These are phyloP conservation scores for Cryptococcus depauperatus DNA, from an alignment of 1,284 basidiomycete genomes.

Conservation along the genomic window DNA sequence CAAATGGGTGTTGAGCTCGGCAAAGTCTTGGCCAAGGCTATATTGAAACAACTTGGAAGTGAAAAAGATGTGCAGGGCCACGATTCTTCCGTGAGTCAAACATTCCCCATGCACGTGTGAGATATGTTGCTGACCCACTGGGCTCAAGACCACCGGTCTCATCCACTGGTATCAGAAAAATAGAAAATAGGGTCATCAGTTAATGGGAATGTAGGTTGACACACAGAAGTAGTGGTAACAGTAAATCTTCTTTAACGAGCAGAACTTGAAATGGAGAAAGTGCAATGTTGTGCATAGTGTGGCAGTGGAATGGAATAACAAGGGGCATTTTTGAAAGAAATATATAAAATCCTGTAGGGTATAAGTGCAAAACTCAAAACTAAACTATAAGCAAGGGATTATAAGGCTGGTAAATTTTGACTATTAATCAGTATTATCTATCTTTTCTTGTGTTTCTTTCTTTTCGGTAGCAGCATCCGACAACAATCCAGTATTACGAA, in stretches of 20 bases:
- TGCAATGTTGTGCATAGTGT: too few relatives aligned
- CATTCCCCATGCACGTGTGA: background rate
- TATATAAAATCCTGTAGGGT: too few relatives aligned
- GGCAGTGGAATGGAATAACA: too few relatives aligned
- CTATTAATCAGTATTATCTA: background rate
- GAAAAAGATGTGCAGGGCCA: constrained; percentile 81
- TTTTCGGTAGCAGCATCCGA: background rate
- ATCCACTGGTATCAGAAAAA: constrained; percentile 90
- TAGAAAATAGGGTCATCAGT: constrained; percentile 51
- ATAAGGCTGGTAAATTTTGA: background rate
- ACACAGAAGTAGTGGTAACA: too few relatives aligned
- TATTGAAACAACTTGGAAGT: constrained; percentile 73
- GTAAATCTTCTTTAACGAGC: too few relatives aligned
- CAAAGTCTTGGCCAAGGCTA: constrained; percentile 92
- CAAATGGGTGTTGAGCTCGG: constrained; percentile 83
- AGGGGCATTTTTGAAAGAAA: too few relatives aligned
- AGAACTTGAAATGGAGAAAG: too few relatives aligned
- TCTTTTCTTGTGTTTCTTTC: too few relatives aligned
- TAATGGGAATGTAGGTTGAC: too few relatives aligned
- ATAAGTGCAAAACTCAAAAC: too few relatives aligned
- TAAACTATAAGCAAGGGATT: background rate
- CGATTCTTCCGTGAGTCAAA: constrained; percentile 70
- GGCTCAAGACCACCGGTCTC: constrained; percentile 69
- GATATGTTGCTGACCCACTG: constrained; percentile 8
- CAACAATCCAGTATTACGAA: constrained; percentile 1